Evolutionary conservation across 225 moss, liverwort and hornwort genomes (phyloP).

Genomic region (Pseudoscleropodium purum): DNA sequence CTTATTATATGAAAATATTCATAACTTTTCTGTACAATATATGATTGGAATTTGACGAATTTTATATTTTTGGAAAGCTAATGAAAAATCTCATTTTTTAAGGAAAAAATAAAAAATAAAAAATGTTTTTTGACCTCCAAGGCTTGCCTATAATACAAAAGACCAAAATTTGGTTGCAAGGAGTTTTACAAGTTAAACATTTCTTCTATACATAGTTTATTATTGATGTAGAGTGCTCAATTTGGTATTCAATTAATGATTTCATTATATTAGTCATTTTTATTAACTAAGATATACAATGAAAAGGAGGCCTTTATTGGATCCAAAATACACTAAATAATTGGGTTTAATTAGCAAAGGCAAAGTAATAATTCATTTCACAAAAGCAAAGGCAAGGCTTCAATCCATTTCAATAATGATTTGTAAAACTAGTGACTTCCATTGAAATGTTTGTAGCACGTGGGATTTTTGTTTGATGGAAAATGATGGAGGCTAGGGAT

Average conservation of each 20-base stretch:
- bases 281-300: neutral
- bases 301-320: neutral
- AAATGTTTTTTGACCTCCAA: neutral
- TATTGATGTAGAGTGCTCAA: neutral
- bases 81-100: neutral
- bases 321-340: neutral
- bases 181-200: neutral
- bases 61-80: neutral
- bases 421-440: neutral
- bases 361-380: too few species aligned
- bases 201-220: rapidly evolving
- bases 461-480: neutral
- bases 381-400: neutral
- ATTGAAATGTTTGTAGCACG: neutral
- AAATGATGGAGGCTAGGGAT: rapidly evolving
- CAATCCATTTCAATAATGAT: neutral
- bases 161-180: neutral
- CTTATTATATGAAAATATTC: neutral
- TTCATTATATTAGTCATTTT: neutral
- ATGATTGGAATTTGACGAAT: rapidly evolving
- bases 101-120: too few species aligned
- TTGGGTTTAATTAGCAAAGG: neutral
- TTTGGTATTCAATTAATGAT: neutral
- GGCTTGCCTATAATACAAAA: neutral
- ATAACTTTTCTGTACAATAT: neutral